Conservation (phyloP, 306 rosid species). For the Cicer bijugum region DNA sequence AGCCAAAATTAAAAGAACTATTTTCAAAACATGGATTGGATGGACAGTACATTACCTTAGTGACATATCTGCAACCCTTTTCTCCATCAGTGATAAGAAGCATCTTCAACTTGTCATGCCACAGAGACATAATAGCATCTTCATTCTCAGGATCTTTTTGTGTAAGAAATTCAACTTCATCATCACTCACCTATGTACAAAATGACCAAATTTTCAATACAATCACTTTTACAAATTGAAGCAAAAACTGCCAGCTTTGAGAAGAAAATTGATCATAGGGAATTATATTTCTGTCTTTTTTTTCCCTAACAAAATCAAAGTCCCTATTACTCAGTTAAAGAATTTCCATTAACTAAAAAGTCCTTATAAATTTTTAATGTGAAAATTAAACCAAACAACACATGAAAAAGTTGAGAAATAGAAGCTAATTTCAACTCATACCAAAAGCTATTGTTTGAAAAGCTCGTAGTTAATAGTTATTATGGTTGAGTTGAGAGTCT, state of each 20-base stretch:
- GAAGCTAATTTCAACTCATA: not conserved
- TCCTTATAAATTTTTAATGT: too few species aligned
- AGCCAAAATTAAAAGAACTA: not conserved
- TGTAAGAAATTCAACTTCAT: slow-evolving; percentile 67
- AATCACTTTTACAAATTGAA: not conserved
- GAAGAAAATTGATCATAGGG: not conserved
- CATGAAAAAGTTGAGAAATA: not conserved
- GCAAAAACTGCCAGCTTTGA: not conserved
- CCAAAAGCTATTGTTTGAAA: too few species aligned
- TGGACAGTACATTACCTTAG: slow-evolving; percentile 52
- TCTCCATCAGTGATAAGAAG: slow-evolving; percentile 72
- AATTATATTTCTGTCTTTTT: not conserved
- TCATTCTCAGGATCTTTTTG: slow-evolving; percentile 60
- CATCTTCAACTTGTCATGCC: slow-evolving; percentile 66
- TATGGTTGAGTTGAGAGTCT: too few species aligned
- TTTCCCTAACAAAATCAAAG: too few species aligned
- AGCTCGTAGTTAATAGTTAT: too few species aligned
- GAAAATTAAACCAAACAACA: too few species aligned
- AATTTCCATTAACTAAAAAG: too few species aligned
- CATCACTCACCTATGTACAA: slow-evolving; percentile 63
- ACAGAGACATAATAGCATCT: slow-evolving; percentile 55
- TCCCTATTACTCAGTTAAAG: too few species aligned
- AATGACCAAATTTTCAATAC: not conserved
- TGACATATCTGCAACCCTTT: slow-evolving; percentile 71
- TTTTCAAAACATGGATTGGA: slow-evolving; percentile 3